Conservation (phyloP, 2,329 filamentous ascomycete species). For the Fusarium neocosmosporiellum region DNA sequence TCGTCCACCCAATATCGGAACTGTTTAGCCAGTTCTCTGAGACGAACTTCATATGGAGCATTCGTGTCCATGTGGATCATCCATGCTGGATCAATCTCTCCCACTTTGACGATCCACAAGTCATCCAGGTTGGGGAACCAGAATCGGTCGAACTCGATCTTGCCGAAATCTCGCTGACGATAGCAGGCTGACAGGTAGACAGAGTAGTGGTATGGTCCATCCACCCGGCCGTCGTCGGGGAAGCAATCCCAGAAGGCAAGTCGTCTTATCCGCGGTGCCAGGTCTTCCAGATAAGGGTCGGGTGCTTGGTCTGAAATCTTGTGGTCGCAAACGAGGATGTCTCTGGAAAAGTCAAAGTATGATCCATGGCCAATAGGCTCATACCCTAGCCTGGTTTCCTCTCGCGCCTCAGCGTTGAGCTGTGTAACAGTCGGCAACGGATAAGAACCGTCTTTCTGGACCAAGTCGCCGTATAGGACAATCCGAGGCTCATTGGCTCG, state of each 20-base stretch:
- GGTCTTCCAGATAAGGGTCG: constrained; percentile 47
- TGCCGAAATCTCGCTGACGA: constrained; percentile 45
- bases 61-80: constrained; percentile 48
- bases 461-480: constrained; percentile 50
- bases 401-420: constrained; percentile 50
- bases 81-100: constrained; percentile 52
- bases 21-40: constrained; percentile 49
- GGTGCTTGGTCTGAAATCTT: constrained; percentile 49
- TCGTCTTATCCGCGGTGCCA: constrained; percentile 49
- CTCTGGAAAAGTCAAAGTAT: constrained; percentile 51
- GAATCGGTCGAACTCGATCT: constrained; percentile 51
- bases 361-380: constrained; percentile 50
- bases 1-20: constrained; percentile 54
- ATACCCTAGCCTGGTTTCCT: constrained; percentile 50
- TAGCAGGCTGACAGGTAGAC: constrained; percentile 50
- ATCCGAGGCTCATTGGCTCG: constrained; percentile 51
- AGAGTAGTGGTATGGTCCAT: constrained; percentile 48
- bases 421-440: constrained; percentile 51
- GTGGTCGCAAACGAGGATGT: constrained; percentile 53
- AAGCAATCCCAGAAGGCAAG: constrained; percentile 55
- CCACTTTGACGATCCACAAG: constrained; percentile 54
- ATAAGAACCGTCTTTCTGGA: constrained; percentile 45
- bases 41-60: constrained; percentile 44
- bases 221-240: constrained; percentile 51
- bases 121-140: constrained; percentile 54